A percentile compares a stretch with the other conserved stretches of the same genome.
These are phyloP conservation scores for Cutaneotrichosporon sp. DNA, from an alignment of 1,284 basidiomycete species.

Conservation along the genomic window DNA sequence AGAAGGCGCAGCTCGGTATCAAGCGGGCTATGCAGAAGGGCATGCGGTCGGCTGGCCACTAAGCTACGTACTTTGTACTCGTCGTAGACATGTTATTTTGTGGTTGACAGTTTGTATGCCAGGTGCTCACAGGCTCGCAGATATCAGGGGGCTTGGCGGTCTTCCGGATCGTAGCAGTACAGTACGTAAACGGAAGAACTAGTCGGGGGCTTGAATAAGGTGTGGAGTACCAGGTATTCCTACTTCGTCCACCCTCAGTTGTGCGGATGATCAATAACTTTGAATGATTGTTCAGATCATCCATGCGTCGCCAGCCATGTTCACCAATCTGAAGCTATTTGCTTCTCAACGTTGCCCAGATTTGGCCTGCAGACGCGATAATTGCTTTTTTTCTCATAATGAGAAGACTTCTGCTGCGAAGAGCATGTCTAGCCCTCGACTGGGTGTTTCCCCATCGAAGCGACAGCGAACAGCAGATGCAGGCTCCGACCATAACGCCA, in stretches of 20 bases:
- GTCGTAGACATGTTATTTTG: too few relatives aligned
- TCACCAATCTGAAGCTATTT: constrained; percentile 33
- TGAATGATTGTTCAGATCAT: too few relatives aligned
- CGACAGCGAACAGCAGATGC: neutral
- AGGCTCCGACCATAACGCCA: too few relatives aligned
- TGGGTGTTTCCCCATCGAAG: neutral
- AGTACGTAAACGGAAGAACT: too few relatives aligned
- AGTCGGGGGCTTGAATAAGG: too few relatives aligned
- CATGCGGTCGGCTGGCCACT: constrained; percentile 5
- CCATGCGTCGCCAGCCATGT: constrained; percentile 17
- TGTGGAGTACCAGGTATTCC: too few relatives aligned
- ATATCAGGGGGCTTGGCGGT: too few relatives aligned
- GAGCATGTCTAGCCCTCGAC: neutral
- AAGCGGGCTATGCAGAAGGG: constrained; percentile 90
- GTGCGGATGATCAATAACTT: too few relatives aligned
- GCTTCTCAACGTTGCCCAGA: constrained; percentile 28
- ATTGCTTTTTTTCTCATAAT: constrained; percentile 34
- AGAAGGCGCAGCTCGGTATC: constrained; percentile 84
- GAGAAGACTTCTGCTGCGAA: neutral
- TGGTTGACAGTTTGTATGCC: too few relatives aligned
- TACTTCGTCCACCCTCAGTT: too few relatives aligned
- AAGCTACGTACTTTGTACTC: neutral
- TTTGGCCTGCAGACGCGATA: constrained; percentile 21
- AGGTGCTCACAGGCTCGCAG: too few relatives aligned
- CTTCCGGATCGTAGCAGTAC: too few relatives aligned